Evolutionary conservation across 768 basidiomycete genomes (phyloP), one percentile per base, ranked within the genome.

Genomic region (Sistotremastrum suecicum): DNA sequence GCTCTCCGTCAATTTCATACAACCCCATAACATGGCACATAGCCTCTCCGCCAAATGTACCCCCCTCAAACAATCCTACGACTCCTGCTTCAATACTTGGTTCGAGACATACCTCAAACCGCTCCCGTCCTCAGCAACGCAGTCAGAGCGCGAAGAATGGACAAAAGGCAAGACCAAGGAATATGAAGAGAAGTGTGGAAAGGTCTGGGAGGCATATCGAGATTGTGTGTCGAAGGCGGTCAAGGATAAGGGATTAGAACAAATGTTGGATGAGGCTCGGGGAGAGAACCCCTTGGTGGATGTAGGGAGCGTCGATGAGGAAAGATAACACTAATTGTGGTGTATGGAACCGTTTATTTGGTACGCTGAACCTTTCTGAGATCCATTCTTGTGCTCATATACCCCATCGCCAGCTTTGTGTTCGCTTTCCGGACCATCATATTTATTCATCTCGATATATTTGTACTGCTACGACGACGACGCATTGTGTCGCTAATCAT

Each of bases 21-120:
- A 20, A 2, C 20, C 20, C 20, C 20, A 20, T 20, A 30, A 38
- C 5, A 86, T 89, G 86, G 79, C 87, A 0, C 71, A 79, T 50
- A 91, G 88, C 47, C 74, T 97, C 28, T 76, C 83, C 1, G 66
- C 76, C 6, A 74, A 79, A 67, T 98, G 94, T 64, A 95, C 92
- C 4, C 81, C 85, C 0, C 71, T 94, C 48, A 97, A 98, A 62
- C 76, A 78, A 44, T 66, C 76, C 46, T 98, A 95, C 59, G 92
- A 98, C 62, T 69, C 84, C 0, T 98, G 92, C 68, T 98, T 98
- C 67, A 95, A 95, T 56, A 76, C 83, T 5, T 97, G 92, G 94
- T 91, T 99, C 54, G 91, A 95, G 61, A 89, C 87, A 7, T 99
- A 97, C 60, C 77, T 97, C 28, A 83, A 90, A 56, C 90, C 90